phyloP scores from a whole-genome alignment of 2,329 filamentous ascomycete genomes.

The Neofusicoccum laricinum region DNA sequence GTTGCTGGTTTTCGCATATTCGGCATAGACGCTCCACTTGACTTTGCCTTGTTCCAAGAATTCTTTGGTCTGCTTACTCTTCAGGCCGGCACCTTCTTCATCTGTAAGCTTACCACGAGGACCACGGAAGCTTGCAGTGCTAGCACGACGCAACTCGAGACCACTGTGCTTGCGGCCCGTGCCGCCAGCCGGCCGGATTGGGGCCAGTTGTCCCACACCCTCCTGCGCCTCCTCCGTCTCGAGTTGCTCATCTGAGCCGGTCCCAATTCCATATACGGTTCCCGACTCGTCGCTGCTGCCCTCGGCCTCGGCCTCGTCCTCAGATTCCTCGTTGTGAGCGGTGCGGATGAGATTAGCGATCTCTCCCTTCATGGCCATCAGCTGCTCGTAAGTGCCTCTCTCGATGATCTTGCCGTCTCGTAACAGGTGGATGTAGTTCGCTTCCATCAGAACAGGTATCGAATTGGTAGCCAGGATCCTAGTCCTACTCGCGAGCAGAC shows the following conservation, averaged over 20 bases:
- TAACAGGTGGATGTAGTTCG: constrained; percentile 83
- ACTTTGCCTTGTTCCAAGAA: constrained; percentile 93
- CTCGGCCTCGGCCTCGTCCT: constrained; percentile 38
- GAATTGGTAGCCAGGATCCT: constrained; percentile 93
- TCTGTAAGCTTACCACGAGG: constrained; percentile 80
- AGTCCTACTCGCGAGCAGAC: constrained; percentile 80
- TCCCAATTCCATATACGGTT: constrained; percentile 49
- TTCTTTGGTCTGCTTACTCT: constrained; percentile 84
- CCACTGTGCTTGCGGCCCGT: constrained; percentile 70
- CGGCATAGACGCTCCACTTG: constrained; percentile 90
- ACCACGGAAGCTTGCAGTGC: constrained; percentile 84
- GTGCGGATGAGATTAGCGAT: constrained; percentile 81
- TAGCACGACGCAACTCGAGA: constrained; percentile 70
- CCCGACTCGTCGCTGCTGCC: constrained; percentile 67
- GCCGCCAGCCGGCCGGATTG: constrained; percentile 61
- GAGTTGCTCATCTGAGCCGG: constrained; percentile 49
- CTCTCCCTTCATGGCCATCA: constrained; percentile 91
- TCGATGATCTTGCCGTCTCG: constrained; percentile 81
- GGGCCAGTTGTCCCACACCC: constrained; percentile 68
- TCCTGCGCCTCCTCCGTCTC: constrained; percentile 65
- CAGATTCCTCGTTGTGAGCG: constrained; percentile 55
- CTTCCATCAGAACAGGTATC: constrained; percentile 83
- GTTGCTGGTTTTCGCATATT: constrained; percentile 96
- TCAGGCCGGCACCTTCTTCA: constrained; percentile 72
- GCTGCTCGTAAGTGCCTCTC: constrained; percentile 83